Evolutionary conservation across 805 yeast species (phyloP).

Genomic region (Pichia sporocuriosa): DNA sequence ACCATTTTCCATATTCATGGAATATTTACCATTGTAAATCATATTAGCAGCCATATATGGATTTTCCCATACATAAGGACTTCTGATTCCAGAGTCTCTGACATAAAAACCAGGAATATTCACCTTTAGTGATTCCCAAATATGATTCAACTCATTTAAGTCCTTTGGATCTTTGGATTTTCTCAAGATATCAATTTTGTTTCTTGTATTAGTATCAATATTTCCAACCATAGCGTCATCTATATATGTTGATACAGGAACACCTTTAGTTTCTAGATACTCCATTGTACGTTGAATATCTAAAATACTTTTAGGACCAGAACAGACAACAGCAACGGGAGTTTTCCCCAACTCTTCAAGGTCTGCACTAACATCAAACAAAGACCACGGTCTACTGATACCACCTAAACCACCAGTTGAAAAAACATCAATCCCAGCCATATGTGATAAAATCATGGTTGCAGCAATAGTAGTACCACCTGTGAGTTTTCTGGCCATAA

Average conservation of each 20-base stretch:
- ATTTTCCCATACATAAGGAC: constrained; percentile 58
- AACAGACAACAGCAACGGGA: constrained; percentile 83
- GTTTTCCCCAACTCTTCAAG: constrained; percentile 78
- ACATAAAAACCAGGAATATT: constrained; percentile 77
- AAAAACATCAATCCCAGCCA: constrained; percentile 75
- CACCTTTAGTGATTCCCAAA: constrained; percentile 9
- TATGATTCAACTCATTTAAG: background rate
- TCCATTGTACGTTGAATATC: constrained; percentile 80
- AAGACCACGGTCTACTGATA: constrained; percentile 72
- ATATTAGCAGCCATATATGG: constrained; percentile 57
- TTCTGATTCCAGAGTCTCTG: constrained; percentile 62
- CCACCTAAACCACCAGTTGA: constrained; percentile 96
- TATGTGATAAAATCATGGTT: constrained; percentile 73
- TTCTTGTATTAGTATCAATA: constrained; percentile 35
- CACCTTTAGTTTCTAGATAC: constrained; percentile 86
- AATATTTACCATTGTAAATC: constrained; percentile 39
- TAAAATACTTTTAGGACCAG: constrained; percentile 83
- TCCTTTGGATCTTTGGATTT: constrained; percentile 1
- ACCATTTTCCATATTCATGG: constrained; percentile 56
- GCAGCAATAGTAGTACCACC: constrained; percentile 92
- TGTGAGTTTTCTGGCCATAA: constrained; percentile 52
- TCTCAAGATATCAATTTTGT: constrained; percentile 22
- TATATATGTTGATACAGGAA: constrained; percentile 60
- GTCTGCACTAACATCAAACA: constrained; percentile 80
- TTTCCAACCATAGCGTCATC: constrained; percentile 18